phyloP scores from a whole-genome alignment of 345 rosid species.

The Theobroma cacao region DNA sequence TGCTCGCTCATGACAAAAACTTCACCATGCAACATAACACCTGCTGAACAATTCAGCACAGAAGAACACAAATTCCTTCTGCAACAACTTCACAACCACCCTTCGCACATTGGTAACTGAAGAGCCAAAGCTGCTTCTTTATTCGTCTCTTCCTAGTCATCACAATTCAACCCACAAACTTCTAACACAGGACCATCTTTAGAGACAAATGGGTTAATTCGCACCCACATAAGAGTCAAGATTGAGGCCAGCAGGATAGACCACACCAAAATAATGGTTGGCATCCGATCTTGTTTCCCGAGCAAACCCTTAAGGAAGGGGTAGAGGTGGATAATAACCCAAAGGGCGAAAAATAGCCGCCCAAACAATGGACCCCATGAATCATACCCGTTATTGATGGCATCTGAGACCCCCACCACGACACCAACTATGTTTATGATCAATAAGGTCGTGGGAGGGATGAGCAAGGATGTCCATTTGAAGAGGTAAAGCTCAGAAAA shows the following conservation, averaged over 20 bases:
- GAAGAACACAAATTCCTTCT: background rate
- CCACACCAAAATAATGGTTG: slow-evolving; percentile 92
- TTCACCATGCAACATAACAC: background rate
- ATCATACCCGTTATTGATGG: slow-evolving; percentile 95
- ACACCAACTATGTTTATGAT: slow-evolving; percentile 86
- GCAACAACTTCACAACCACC: slow-evolving; percentile 16
- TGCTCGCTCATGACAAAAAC: slow-evolving; percentile 7
- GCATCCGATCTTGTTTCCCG: slow-evolving; percentile 94
- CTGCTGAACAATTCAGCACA: slow-evolving; percentile 1
- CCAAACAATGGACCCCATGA: slow-evolving; percentile 99
- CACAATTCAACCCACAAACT: slow-evolving; percentile 89
- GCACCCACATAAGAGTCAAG: slow-evolving; percentile 91
- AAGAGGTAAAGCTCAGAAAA: slow-evolving; percentile 94
- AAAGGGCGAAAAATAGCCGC: slow-evolving; percentile 83
- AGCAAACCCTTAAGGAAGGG: slow-evolving; percentile 99
- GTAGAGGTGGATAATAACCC: slow-evolving; percentile 94
- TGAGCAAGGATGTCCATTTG: slow-evolving; percentile 92
- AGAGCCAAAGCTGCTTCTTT: slow-evolving; percentile 11
- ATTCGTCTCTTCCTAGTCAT: slow-evolving; percentile 46
- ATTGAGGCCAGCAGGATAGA: slow-evolving; percentile 92
- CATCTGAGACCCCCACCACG: slow-evolving; percentile 89
- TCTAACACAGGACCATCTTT: slow-evolving; percentile 87
- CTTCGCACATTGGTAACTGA: background rate
- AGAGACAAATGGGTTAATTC: slow-evolving; percentile 85
- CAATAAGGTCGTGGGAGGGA: slow-evolving; percentile 87